phyloP scores from a whole-genome alignment of 495 filamentous ascomycete genomes.

The Diplogelasinospora grovesii region DNA sequence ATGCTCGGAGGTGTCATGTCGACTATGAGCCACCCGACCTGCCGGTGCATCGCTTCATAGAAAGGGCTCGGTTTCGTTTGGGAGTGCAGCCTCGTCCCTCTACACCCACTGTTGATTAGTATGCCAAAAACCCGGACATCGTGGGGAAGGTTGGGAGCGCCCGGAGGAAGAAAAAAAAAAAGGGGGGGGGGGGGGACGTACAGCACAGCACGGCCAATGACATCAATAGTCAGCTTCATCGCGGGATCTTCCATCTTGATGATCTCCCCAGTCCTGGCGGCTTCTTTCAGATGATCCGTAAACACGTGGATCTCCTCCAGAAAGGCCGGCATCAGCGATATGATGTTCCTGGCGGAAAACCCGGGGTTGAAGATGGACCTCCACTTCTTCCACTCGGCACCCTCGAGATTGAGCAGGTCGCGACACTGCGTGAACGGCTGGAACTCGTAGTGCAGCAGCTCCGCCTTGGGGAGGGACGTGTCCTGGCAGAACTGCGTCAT shows the following conservation, averaged over 20 bases:
- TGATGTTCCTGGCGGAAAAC: constrained; percentile 34
- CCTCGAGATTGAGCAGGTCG: constrained; percentile 32
- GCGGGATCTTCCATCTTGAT: constrained; percentile 29
- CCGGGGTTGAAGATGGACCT: constrained; percentile 40
- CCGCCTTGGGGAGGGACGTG: constrained; percentile 28
- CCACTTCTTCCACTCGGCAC: constrained; percentile 36
- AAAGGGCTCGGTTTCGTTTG: constrained; percentile 12
- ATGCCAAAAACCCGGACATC: no score
- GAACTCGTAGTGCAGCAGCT: constrained; percentile 22
- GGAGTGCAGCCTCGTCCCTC: background rate
- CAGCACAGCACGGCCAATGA: constrained; percentile 37
- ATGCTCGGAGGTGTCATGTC: background rate
- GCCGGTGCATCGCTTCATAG: constrained; percentile 16
- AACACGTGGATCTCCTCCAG: constrained; percentile 35
- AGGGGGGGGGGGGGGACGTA: constrained; percentile 12
- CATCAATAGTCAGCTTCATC: constrained; percentile 34
- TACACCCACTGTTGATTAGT: background rate
- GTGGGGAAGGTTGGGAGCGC: no score
- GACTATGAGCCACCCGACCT: constrained; percentile 5
- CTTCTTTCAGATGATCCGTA: constrained; percentile 21
- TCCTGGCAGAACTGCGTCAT: constrained; percentile 29
- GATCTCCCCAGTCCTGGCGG: constrained; percentile 24
- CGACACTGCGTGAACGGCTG: constrained; percentile 23
- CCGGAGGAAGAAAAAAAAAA: background rate
- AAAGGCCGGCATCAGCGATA: constrained; percentile 33